A percentile compares a stretch with the other conserved stretches of the same genome.
Evolutionary conservation across 305 asterid genomes (phyloP).

Genomic region (Solanum hybrid): DNA sequence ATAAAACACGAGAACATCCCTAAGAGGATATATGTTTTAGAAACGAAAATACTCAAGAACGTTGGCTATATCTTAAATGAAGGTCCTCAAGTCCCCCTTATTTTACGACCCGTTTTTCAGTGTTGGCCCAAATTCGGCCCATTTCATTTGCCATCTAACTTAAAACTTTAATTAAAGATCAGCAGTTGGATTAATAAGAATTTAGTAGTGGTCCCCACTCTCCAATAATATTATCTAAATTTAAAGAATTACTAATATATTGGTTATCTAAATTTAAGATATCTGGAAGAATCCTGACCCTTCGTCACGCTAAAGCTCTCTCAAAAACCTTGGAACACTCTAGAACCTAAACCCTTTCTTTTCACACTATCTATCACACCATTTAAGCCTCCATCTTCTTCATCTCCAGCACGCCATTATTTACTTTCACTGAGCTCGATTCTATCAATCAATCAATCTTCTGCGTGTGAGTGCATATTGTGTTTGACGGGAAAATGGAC

Average conservation of each 20-base stretch:
- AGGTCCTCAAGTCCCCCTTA: not conserved
- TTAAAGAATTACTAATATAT: not conserved
- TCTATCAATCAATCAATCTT: not conserved
- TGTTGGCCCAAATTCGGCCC: not conserved
- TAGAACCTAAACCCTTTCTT: not conserved
- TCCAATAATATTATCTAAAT: not conserved
- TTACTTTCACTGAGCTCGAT: not conserved
- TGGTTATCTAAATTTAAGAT: not conserved
- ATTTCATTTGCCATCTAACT: not conserved
- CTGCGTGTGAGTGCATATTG: not conserved
- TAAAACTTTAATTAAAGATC: not conserved
- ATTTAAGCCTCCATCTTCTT: not conserved
- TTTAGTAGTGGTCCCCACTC: not conserved
- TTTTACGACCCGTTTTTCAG: not conserved
- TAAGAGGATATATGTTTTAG: not conserved
- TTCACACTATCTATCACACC: not conserved
- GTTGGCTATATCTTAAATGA: not conserved
- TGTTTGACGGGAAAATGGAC: conserved; percentile 24
- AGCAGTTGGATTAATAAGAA: not conserved
- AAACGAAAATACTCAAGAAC: not conserved
- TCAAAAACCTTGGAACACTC: not conserved
- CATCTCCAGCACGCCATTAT: not conserved
- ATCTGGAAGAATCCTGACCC: conserved; percentile 5
- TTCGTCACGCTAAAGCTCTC: not conserved
- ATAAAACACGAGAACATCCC: not conserved